Conservation (phyloP, 1,139 yeast genomes). For the Scheffersomyces segobiensis region DNA sequence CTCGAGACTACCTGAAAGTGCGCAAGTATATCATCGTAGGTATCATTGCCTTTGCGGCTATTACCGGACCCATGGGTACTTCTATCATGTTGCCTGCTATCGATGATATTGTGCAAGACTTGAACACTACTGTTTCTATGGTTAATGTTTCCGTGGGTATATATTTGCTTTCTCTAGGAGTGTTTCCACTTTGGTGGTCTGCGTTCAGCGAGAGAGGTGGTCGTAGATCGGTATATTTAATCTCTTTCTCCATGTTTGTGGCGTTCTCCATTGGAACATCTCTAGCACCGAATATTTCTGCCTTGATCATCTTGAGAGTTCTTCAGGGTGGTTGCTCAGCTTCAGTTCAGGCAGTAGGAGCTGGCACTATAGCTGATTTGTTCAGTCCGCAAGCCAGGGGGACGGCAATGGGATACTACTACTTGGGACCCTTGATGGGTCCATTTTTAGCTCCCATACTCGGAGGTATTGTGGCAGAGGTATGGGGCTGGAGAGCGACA, state of each 20-base stretch:
- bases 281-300: slow-evolving; percentile 57
- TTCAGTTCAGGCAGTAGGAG: slow-evolving; percentile 86
- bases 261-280: slow-evolving; percentile 77
- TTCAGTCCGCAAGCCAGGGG: slow-evolving; percentile 72
- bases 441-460: slow-evolving; percentile 80
- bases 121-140: slow-evolving; percentile 56
- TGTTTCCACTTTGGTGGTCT: slow-evolving; percentile 91
- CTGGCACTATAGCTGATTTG: slow-evolving; percentile 82
- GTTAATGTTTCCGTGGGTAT: slow-evolving; percentile 83
- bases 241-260: slow-evolving; percentile 63
- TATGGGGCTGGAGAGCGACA: slow-evolving; percentile 88
- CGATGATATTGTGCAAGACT: slow-evolving; percentile 53
- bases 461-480: slow-evolving; percentile 72
- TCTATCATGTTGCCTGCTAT: slow-evolving; percentile 82
- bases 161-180: slow-evolving; percentile 69
- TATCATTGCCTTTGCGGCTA: slow-evolving; percentile 70
- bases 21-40: slow-evolving; percentile 58
- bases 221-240: slow-evolving; percentile 68
- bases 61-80: slow-evolving; percentile 92
- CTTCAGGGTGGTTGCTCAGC: slow-evolving; percentile 82
- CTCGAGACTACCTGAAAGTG: slow-evolving; percentile 57
- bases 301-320: slow-evolving; percentile 68
- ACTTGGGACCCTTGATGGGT: slow-evolving; percentile 79
- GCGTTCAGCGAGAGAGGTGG: slow-evolving; percentile 75
- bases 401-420: slow-evolving; percentile 75